A percentile compares a stretch with the other conserved stretches of the same genome.
Evolutionary conservation across 306 rosid species (phyloP).

Genomic region (Aeschynomene evenia): DNA sequence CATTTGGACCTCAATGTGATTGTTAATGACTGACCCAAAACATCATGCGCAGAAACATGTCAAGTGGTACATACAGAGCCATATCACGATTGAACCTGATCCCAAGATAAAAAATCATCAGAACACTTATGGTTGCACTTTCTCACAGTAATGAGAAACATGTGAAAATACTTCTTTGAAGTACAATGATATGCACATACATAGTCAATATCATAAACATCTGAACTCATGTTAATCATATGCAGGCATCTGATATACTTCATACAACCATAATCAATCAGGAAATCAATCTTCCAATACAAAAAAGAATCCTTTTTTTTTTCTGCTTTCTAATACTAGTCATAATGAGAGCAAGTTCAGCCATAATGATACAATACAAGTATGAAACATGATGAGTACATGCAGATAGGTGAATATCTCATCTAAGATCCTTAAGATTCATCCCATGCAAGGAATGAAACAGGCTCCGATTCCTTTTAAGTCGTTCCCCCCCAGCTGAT

Average conservation of each 20-base stretch:
- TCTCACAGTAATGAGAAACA: constrained; percentile 7
- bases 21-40: not conserved
- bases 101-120: not conserved
- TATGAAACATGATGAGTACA: too few relatives aligned
- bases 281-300: not conserved
- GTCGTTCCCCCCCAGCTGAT: not conserved
- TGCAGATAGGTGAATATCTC: not conserved
- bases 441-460: not conserved
- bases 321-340: not conserved
- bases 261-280: not conserved
- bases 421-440: not conserved
- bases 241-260: not conserved
- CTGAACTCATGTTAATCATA: not conserved
- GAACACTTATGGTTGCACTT: not conserved
- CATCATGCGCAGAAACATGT: not conserved
- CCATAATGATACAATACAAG: not conserved
- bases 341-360: not conserved
- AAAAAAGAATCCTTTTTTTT: not conserved
- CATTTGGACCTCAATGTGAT: constrained; percentile 18
- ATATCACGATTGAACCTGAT: not conserved
- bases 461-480: not conserved
- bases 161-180: not conserved
- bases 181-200: not conserved
- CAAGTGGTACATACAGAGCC: not conserved
- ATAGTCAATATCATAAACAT: not conserved